Evolutionary conservation across 306 rosid genomes (phyloP), one percentile per base, ranked within the genome.

Genomic region (Sindora glabra): DNA sequence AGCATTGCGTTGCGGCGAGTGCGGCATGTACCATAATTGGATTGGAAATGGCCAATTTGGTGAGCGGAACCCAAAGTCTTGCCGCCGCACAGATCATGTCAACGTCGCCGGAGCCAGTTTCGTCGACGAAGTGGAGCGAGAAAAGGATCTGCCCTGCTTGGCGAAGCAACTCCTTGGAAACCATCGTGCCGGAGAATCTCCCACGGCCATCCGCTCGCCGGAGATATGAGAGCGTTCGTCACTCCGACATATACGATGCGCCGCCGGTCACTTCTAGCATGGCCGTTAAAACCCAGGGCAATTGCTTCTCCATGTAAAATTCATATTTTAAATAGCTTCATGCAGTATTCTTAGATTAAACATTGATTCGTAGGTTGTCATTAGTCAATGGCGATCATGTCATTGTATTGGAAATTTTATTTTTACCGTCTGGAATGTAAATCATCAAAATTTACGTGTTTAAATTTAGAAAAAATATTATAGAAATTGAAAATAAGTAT

Each of bases 131-230:
- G 41, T 92, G 98, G 98, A 92, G 96, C 27, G 71, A 92, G 51
- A 72, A 67, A 50, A 74, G 98, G 67, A 16, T 55, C 10, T 88
- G 98, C 42, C 89, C 88, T 0, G 56, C 80, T 0, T 92, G 98
- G 98, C 79, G 59, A 1, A 46, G 51, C 48, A 88, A 76, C 65
- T 79, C 96, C 0, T 69, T 83, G 2, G 98, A 92, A 71, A 88
- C 94, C 62, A 33, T 88, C 55, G 89, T 88, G 62, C 98, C 98
- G 4, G 98, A 92, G 73, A 88, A 92, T 9, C 98, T 92, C 26
- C 98, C 95, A 0, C 48, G 98, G 37, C 95, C 96, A 0, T 59
- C 85, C 0, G 75, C 82, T 8, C 89, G 76, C 9, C 81, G 95
- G 56, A 60, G 95, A 64, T 87, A 71, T 59, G 83, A 88, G 49